phyloP scores from a whole-genome alignment of 371 early-diverging fungal genomes.

The Zopfochytrium polystomum region DNA sequence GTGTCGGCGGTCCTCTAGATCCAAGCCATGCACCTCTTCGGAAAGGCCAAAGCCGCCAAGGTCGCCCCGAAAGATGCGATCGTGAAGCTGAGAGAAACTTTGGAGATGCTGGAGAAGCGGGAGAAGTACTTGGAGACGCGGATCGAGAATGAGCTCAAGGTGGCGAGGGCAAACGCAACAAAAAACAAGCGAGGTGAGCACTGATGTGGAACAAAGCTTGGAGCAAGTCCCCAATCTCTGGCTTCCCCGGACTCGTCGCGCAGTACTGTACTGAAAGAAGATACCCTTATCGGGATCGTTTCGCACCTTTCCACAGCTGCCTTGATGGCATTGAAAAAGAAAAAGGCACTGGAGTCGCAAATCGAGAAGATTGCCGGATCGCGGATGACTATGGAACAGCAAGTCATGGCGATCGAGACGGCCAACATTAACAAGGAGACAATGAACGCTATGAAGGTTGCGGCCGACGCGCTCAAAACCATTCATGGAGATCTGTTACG shows the following conservation, averaged over 20 bases:
- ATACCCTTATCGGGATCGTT: neutral
- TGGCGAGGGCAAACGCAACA: conserved; percentile 86
- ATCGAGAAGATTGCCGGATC: conserved; percentile 87
- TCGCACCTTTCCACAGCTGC: conserved; percentile 59
- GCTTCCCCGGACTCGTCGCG: too few relatives aligned
- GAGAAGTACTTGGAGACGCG: conserved; percentile 81
- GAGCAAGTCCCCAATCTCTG: conserved; percentile 1
- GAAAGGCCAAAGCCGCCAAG: conserved; percentile 68
- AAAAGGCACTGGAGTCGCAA: conserved; percentile 81
- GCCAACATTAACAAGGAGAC: conserved; percentile 95
- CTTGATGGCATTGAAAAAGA: conserved; percentile 90
- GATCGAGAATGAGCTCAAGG: conserved; percentile 83
- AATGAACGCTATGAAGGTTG: conserved; percentile 92
- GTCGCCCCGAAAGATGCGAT: conserved; percentile 92
- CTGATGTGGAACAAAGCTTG: neutral
- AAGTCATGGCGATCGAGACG: conserved; percentile 93
- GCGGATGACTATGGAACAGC: conserved; percentile 90
- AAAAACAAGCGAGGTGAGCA: conserved; percentile 83
- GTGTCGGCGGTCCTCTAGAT: too few relatives aligned
- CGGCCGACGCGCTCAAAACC: conserved; percentile 89
- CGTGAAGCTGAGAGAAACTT: conserved; percentile 80
- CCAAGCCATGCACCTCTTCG: conserved; percentile 77
- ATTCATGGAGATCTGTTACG: conserved; percentile 90
- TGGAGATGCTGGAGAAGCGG: conserved; percentile 92
- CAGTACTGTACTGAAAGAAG: neutral